A percentile compares a stretch with the other conserved stretches of the same genome.
phyloP scores from a whole-genome alignment of 2,329 filamentous ascomycete genomes.

The Paraphoma chrysanthemicola region DNA sequence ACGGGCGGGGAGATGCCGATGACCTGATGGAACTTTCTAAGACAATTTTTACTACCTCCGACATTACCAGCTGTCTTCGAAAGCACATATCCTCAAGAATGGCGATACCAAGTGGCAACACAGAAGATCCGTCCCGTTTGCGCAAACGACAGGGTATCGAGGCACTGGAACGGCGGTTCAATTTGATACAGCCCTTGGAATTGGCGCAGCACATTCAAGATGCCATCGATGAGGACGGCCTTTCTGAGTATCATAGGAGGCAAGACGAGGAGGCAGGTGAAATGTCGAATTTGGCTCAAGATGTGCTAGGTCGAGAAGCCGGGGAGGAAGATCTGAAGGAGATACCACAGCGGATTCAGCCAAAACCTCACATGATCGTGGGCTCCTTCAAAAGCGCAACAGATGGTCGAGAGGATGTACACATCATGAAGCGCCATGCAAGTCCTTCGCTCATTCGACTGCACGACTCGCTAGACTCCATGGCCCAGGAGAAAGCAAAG shows the following conservation, averaged over 20 bases:
- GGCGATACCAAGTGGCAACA: constrained; percentile 12
- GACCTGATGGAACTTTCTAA: constrained; percentile 84
- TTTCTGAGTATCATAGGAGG: constrained; percentile 79
- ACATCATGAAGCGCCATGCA: constrained; percentile 71
- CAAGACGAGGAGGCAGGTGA: constrained; percentile 75
- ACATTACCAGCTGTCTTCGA: constrained; percentile 59
- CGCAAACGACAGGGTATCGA: constrained; percentile 40
- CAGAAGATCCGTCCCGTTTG: constrained; percentile 10
- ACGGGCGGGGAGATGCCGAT: constrained; percentile 90
- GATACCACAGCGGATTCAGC: constrained; percentile 46
- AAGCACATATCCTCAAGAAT: constrained; percentile 30
- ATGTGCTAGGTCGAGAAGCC: constrained; percentile 70
- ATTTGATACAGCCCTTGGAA: constrained; percentile 69
- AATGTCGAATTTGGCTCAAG: constrained; percentile 75
- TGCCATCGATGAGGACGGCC: constrained; percentile 90
- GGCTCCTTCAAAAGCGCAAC: constrained; percentile 44
- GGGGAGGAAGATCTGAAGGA: constrained; percentile 62
- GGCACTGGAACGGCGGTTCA: constrained; percentile 64
- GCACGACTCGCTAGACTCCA: constrained; percentile 69
- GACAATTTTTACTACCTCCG: constrained; percentile 77
- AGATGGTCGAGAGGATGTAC: constrained; percentile 58
- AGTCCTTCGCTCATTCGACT: constrained; percentile 70
- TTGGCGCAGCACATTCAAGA: constrained; percentile 75
- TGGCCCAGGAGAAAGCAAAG: constrained; percentile 65
- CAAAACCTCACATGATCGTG: constrained; percentile 40